These are phyloP conservation scores for Candida dajiaensis DNA, from an alignment of 805 yeast species.

Conservation along the genomic window DNA sequence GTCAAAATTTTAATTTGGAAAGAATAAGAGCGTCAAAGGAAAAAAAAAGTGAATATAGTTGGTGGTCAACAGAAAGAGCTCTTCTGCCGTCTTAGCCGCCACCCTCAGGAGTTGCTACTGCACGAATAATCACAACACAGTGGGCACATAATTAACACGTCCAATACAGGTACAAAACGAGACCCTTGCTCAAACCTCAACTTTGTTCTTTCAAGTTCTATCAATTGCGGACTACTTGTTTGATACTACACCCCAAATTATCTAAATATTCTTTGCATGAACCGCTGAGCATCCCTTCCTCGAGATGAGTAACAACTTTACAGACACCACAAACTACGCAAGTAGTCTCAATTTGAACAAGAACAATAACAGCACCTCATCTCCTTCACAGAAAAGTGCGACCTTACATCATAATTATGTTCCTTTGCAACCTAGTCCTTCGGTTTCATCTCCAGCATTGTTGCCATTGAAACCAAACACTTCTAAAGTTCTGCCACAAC, in stretches of 20 bases:
- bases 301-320: slow-evolving; percentile 25
- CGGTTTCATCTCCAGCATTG: not conserved
- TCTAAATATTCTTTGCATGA: not conserved
- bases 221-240: no score
- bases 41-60: no score
- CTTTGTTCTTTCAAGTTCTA: no score
- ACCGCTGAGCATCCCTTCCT: slow-evolving; percentile 1
- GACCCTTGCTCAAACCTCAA: no score
- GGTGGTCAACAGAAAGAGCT: no score
- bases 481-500: not conserved
- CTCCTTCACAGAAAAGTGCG: not conserved
- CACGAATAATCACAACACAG: no score
- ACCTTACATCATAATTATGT: not conserved
- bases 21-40: not conserved
- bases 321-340: slow-evolving; percentile 24
- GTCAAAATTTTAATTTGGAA: slow-evolving; percentile 2
- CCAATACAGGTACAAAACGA: no score
- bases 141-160: no score
- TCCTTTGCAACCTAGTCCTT: slow-evolving; percentile 1
- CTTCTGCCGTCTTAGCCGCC: no score
- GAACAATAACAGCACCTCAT: not conserved
- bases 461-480: slow-evolving; percentile 1
- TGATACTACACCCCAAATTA: not conserved
- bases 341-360: slow-evolving; percentile 13
- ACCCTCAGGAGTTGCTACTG: no score